Evolutionary conservation across 805 yeast genomes (phyloP).

Genomic region (Naumovozyma baii): DNA sequence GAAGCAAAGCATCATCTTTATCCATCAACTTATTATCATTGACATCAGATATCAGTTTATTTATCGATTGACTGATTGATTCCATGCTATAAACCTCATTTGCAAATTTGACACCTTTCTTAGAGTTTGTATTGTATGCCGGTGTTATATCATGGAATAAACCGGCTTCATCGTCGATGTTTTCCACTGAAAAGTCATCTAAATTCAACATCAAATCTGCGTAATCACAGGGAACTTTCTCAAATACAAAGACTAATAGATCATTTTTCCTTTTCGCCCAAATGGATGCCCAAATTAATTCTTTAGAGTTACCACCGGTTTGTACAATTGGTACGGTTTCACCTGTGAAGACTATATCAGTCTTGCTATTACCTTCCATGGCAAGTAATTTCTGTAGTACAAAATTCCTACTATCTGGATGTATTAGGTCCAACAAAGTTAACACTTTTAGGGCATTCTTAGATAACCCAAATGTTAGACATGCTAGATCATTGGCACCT

Average conservation of each 20-base stretch:
- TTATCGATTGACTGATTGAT: conserved; percentile 20
- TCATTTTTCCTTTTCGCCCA: conserved; percentile 76
- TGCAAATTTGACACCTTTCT: conserved; percentile 24
- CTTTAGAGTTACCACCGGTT: conserved; percentile 20
- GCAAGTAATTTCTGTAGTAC: conserved; percentile 45
- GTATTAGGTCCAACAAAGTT: conserved; percentile 64
- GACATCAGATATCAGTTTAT: conserved; percentile 18
- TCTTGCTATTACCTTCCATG: conserved; percentile 17
- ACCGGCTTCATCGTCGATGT: conserved; percentile 7
- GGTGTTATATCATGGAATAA: not conserved
- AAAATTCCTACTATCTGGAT: conserved; percentile 62
- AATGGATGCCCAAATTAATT: conserved; percentile 67
- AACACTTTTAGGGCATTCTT: conserved; percentile 48
- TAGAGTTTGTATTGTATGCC: not conserved
- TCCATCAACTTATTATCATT: conserved; percentile 16
- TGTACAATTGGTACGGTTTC: conserved; percentile 70
- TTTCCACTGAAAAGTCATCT: conserved; percentile 19
- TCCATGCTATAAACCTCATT: conserved; percentile 17
- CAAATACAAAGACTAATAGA: conserved; percentile 69
- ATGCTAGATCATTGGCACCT: conserved; percentile 82
- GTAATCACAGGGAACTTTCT: conserved; percentile 64
- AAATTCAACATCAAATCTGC: conserved; percentile 41
- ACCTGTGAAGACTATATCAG: conserved; percentile 58
- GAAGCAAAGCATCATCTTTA: conserved; percentile 20
- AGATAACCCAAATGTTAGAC: conserved; percentile 73